Evolutionary conservation across 805 yeast genomes (phyloP).

Genomic region (Zygosaccharomyces kombuchaensis): DNA sequence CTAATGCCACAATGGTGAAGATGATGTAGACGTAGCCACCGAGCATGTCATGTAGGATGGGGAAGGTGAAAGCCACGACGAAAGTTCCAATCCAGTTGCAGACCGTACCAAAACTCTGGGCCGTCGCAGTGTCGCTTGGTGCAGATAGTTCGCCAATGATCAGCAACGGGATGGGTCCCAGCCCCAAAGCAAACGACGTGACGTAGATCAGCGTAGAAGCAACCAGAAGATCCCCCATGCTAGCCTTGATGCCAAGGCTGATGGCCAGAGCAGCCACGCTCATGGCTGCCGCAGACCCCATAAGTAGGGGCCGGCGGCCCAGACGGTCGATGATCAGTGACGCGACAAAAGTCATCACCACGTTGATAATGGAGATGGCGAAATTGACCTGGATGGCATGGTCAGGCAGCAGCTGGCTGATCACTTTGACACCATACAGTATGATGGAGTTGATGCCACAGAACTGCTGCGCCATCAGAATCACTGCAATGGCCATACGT

Average conservation of each 20-base stretch:
- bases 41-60: conserved; percentile 54
- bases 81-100: conserved; percentile 92
- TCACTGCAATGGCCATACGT: conserved; percentile 59
- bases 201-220: conserved; percentile 68
- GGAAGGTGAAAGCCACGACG: conserved; percentile 74
- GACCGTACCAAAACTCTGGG: conserved; percentile 90
- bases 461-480: conserved; percentile 82
- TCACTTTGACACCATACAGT: conserved; percentile 85
- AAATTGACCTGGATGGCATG: conserved; percentile 71
- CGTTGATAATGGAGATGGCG: conserved; percentile 68
- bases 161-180: conserved; percentile 94
- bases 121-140: conserved; percentile 66
- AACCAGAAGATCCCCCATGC: conserved; percentile 49
- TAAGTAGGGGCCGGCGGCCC: conserved; percentile 72
- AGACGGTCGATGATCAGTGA: conserved; percentile 70
- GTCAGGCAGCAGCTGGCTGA: conserved; percentile 66
- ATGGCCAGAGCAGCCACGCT: conserved; percentile 58
- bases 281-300: conserved; percentile 66
- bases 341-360: conserved; percentile 65
- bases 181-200: conserved; percentile 81
- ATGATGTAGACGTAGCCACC: conserved; percentile 78
- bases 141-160: conserved; percentile 87
- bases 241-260: conserved; percentile 57
- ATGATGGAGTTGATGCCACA: conserved; percentile 91
- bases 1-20: conserved; percentile 56